Evolutionary conservation across 2,329 filamentous ascomycete species (phyloP), one percentile per base, ranked within the genome.

Genomic region (Macrophomina phaseolina): DNA sequence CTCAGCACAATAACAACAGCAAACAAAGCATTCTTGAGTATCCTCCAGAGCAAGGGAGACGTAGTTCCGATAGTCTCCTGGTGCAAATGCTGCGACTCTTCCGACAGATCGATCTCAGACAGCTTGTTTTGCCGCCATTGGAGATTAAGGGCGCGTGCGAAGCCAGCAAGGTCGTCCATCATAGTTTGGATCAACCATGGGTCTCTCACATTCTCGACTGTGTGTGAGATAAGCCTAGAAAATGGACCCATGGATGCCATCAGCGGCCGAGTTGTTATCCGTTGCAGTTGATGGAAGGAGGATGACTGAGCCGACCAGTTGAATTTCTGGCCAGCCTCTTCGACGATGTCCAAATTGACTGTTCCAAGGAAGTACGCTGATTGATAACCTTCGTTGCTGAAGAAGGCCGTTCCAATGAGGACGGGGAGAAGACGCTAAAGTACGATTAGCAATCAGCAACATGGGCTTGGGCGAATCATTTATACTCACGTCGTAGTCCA

Each of bases 121-220:
- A 97, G 82, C 65, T 90, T 90, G 74, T 87, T 92, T 68, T 87
- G 86, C 40, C 87, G 85, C 93, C 93, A 97, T 68, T 90, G 89
- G 1, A 88, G 85, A 53, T 90, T 82, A 6, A 96, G 77, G 3
- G 84, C 88, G 32, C 85, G 83, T 0, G 89, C 86, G 72, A 97
- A 93, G 5, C 83, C 84, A 8, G 90, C 79, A 12, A 97, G 79
- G 40, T 89, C 85, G 67, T 92, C 90, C 68, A 90, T 78, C 56
- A 88, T 84, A 6, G 80, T 80, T 56, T 81, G 79, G 8, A 86
- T 77, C 1, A 84, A 76, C 78, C 79, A 80, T 0, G 81, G 73
- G 69, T 87, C 83, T 12, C 76, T 79, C 1, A 85, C 86, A 61
- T 88, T 81, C 71, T 89, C 85, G 8, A 90, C 83, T 1, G 89